phyloP scores from a whole-genome alignment of 306 rosid genomes.

The Vigna radiata region DNA sequence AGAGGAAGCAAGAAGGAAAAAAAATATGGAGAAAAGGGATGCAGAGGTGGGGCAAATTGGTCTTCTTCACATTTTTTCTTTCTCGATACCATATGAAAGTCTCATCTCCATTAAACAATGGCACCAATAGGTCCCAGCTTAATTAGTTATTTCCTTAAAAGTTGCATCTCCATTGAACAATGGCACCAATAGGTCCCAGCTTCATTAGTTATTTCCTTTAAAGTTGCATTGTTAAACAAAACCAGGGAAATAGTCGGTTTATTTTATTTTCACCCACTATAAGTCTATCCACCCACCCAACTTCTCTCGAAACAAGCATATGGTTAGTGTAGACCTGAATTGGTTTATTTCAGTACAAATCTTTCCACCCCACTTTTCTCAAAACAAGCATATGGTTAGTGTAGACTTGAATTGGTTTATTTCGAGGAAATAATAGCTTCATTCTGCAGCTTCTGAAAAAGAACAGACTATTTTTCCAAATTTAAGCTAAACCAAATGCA shows the following conservation, averaged over 20 bases:
- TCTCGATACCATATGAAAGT: no score
- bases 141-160: neutral
- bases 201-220: neutral
- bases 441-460: neutral
- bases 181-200: neutral
- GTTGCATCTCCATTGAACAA: no score
- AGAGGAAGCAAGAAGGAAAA: no score
- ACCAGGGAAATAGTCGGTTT: neutral
- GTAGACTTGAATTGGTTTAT: neutral
- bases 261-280: neutral
- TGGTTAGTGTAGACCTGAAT: neutral
- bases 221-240: neutral
- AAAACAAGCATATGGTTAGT: neutral
- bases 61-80: no score
- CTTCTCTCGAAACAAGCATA: neutral
- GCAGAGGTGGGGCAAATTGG: no score
- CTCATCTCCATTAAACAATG: neutral
- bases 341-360: neutral
- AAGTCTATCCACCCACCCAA: neutral
- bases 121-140: neutral
- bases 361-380: neutral
- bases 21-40: no score
- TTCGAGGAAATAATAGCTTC: neutral
- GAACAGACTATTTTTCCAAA: neutral
- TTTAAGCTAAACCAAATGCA: neutral